Evolutionary conservation across 2,329 filamentous ascomycete species (phyloP).

Genomic region (Neofusicoccum sp.): DNA sequence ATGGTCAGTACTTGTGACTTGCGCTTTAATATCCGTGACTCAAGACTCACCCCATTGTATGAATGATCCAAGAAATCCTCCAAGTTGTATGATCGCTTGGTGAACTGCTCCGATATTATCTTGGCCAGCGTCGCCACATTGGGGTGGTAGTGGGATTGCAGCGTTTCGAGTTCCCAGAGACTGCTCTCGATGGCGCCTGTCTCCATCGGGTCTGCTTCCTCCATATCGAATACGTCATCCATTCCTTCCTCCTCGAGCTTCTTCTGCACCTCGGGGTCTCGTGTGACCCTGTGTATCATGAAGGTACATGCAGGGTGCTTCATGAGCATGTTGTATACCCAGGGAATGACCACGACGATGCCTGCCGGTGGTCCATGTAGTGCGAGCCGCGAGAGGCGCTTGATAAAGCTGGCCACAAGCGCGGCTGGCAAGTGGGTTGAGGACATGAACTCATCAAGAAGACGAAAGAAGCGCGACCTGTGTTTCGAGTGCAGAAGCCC

Average conservation of each 20-base stretch:
- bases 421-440: conserved; percentile 91
- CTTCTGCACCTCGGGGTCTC: conserved; percentile 60
- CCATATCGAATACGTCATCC: conserved; percentile 75
- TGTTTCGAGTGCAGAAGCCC: conserved; percentile 91
- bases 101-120: conserved; percentile 96
- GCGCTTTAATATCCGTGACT: not conserved
- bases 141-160: conserved; percentile 93
- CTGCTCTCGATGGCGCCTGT: conserved; percentile 89
- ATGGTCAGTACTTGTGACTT: not conserved
- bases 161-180: conserved; percentile 89
- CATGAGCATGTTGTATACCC: conserved; percentile 93
- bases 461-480: conserved; percentile 87
- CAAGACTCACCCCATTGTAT: conserved; percentile 73
- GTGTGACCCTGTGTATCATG: conserved; percentile 83
- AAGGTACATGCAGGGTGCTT: conserved; percentile 89
- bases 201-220: conserved; percentile 79
- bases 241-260: conserved; percentile 63
- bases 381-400: conserved; percentile 80
- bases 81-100: conserved; percentile 90
- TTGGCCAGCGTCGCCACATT: conserved; percentile 93
- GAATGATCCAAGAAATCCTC: conserved; percentile 97
- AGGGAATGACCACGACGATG: conserved; percentile 86
- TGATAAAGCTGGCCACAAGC: conserved; percentile 94
- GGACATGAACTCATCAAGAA: conserved; percentile 85
- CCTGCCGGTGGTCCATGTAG: conserved; percentile 88